These are phyloP conservation scores for Trichothecium sympodiale DNA, from an alignment of 2,329 filamentous ascomycete genomes.

Conservation along the genomic window DNA sequence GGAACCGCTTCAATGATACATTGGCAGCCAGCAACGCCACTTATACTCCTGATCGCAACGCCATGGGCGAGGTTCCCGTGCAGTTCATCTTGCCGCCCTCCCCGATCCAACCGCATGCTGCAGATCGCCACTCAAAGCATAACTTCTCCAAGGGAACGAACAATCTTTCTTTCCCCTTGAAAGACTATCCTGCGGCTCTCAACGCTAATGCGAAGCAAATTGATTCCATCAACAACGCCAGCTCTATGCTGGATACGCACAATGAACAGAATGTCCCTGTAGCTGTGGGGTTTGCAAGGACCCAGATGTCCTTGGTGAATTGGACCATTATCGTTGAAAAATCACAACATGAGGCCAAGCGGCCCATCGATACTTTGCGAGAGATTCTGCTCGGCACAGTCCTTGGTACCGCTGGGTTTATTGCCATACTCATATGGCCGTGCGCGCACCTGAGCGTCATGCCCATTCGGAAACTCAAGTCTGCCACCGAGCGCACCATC, in stretches of 20 bases:
- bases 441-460: slow-evolving; percentile 72
- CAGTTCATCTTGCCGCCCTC: slow-evolving; percentile 51
- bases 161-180: slow-evolving; percentile 46
- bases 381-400: slow-evolving; percentile 75
- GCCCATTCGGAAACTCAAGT: slow-evolving; percentile 66
- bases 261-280: slow-evolving; percentile 64
- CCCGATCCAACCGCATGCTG: slow-evolving; percentile 9
- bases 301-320: slow-evolving; percentile 56
- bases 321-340: slow-evolving; percentile 82
- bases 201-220: slow-evolving; percentile 45
- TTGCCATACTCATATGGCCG: slow-evolving; percentile 62
- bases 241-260: slow-evolving; percentile 52
- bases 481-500: slow-evolving; percentile 64
- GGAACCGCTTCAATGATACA: slow-evolving; percentile 49
- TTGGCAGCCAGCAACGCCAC: slow-evolving; percentile 35
- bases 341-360: slow-evolving; percentile 60
- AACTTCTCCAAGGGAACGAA: slow-evolving; percentile 7
- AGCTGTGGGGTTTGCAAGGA: slow-evolving; percentile 69
- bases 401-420: slow-evolving; percentile 67
- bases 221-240: slow-evolving; percentile 51
- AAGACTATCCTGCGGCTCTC: slow-evolving; percentile 50
- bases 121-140: slow-evolving; percentile 4
- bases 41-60: slow-evolving; percentile 23
- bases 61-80: slow-evolving; percentile 33
- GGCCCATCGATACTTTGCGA: slow-evolving; percentile 63